Evolutionary conservation across 108 stramenopile genomes (phyloP), one percentile per base, ranked within the genome.

Genomic region (Phaeodactylum tricornutum): DNA sequence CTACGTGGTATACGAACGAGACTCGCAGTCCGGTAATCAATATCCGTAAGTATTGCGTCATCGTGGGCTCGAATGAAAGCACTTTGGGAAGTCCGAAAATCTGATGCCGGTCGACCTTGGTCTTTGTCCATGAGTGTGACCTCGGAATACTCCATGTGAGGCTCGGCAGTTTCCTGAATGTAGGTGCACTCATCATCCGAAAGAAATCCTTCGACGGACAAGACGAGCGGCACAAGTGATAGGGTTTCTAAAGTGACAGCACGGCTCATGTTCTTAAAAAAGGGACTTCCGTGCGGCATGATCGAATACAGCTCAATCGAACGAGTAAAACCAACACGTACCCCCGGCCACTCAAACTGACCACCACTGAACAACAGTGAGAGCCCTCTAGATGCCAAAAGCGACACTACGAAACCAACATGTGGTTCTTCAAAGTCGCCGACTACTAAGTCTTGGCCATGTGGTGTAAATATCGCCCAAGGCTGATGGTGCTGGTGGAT

Each of bases 31-130:
- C 84, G 54, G 21, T 69, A 23, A 16, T 92, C 87, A 43, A 92
- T 66, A 0, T 40, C 58, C 2, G 15, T 15, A 11, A 47, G 48
- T 19, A 87, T 49, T n/a, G 62, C 43, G 14, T 81, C 58, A 6
- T 46, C 36, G 7, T 33, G 30, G 12, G 74, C 47, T 4, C 43
- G 33, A 29, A 92, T 47, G 53, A 92, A 92, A 14, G 83, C 60
- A 0, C 79, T 67, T 49, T 81, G 74, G 28, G 80, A 84, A 5
- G 92, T 93, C 43, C 92, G 78, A 77, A 84, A 93, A 41, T 93
- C 81, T 16, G 78, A 71, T 21, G 84, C 77, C n/a, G 75, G 67
- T 46, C 81, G 79, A 22, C 87, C 92, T 43, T 76, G 69, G 41
- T 91, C 88, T 23, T 58, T 61, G 57, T 93, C 92, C 80, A 81